Base-by-base conservation (phyloP, 345 rosid species). In the Hypericum androsaemum region DNA sequence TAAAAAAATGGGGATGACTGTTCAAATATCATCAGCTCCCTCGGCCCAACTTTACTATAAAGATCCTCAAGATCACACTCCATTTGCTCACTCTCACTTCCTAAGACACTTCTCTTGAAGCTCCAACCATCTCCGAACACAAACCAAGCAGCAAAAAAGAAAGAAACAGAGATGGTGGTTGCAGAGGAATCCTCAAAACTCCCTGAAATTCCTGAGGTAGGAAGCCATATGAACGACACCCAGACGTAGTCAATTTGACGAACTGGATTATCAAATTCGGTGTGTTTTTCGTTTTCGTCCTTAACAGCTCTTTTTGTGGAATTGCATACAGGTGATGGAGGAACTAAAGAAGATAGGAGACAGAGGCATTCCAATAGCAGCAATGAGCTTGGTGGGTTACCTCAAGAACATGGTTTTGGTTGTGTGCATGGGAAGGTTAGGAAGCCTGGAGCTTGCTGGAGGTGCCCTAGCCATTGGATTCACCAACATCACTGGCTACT, bases 401-500 rank as follows among this genome's bases (percentile, higher is more conserved):
- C 66, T 84, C 12, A 90, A 77, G 56, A 84, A 75, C 81, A 81
- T 84, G 89, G 46, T 80, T n/a, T 62, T 78, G 14, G 92, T 90
- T 11, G 76, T 76, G 22, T 87, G 80, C 78, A 77, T 90, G 89
- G 96, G 98, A 14, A 78, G 82, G 7, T 74, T 90, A 1, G 98
- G 98, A 39, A 82, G 85, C 49, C 80, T 87, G 0, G 98, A 90
- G 72, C 87, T 90, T 0, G 98, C 98, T 0, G 95, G 92, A 0
- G 98, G 98, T 10, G 86, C 96, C 3, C 68, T 90, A 41, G 95
- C 98, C 37, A 70, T 87, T 10, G 96, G 98, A 15, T 84, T 90
- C 80, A 80, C 95, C 50, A 90, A 90, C 75, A 82, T 90, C 58
- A 87, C 89, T 6, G 98, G 98, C 49, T 87, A 90, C 62, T 87